These are phyloP conservation scores for Malus asiatica DNA, from an alignment of 306 rosid species.

Conservation along the genomic window DNA sequence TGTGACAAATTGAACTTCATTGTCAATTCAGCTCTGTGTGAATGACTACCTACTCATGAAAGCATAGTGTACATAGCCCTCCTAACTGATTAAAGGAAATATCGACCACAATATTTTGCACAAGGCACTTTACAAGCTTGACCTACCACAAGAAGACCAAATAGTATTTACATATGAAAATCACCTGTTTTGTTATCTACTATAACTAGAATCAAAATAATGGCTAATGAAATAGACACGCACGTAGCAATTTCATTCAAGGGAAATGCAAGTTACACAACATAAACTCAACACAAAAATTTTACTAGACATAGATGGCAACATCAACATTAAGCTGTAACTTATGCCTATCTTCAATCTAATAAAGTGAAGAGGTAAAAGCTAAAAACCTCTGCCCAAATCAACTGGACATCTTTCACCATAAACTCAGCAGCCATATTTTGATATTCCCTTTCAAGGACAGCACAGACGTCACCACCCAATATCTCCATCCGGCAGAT, in stretches of 20 bases:
- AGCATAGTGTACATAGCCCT: conserved; percentile 86
- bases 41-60: conserved; percentile 73
- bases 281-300: not conserved
- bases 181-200: not conserved
- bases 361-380: too few relatives aligned
- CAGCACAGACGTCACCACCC: conserved; percentile 59
- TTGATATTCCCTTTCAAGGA: conserved; percentile 56
- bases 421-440: conserved; percentile 60
- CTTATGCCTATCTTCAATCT: not conserved
- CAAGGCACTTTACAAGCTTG: conserved; percentile 86
- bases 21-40: not conserved
- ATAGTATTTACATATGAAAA: not conserved
- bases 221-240: not conserved
- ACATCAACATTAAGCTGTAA: not conserved
- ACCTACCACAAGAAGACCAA: conserved; percentile 52
- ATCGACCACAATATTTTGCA: conserved; percentile 88
- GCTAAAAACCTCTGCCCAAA: conserved; percentile 76
- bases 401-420: conserved; percentile 83
- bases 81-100: conserved; percentile 95
- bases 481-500: conserved; percentile 79
- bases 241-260: not conserved
- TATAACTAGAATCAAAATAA: not conserved
- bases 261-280: not conserved
- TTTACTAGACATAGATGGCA: not conserved
- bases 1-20: too few relatives aligned